Evolutionary conservation across 2,329 filamentous ascomycete species (phyloP), one percentile per base, ranked within the genome.

Genomic region (Colletotrichum brevisporum): DNA sequence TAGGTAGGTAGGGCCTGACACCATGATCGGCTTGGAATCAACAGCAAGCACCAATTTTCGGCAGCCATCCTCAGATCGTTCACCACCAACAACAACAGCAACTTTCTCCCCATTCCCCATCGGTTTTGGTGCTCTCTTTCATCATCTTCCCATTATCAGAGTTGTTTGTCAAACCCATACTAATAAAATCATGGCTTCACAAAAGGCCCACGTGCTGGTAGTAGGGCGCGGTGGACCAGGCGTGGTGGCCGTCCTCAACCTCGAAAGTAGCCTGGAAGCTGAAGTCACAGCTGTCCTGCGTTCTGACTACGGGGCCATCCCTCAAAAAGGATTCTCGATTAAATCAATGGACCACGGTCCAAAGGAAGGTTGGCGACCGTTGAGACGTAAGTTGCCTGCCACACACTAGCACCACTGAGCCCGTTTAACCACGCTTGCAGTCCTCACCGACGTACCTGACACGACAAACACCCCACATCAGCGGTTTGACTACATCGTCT

Each of bases 191-290:
- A 43, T 13, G 41, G 13, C 41, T 43, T 43, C 2, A 1, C 12
- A 6, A 12, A 83, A 82, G 69, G 69, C 78, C 4, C 81, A 77
- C 26, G 80, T 89, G 4, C 81, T 89, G 5, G 74, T 90, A 5
- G 77, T 90, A 15, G 88, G 88, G 21, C 80, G 81, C 10, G 88
- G 88, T 9, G 86, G 85, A 6, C 83, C 89, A 2, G 88, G 88
- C 26, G 84, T 86, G 0, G 86, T 90, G 73, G 84, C 85, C 4
- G 86, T 86, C 5, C 83, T 87, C 51, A 85, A 84, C 27, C 80
- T 90, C 18, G 84, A 90, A 74, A 74, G 77, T 6, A 85, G 85
- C 5, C 82, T 82, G 8, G 77, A 80, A 21, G 86, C 86, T n/a
- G 78, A 74, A 9, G 86, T 90, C 4, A 88, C 88, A 0, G 79